Conservation (phyloP, 139 green algal species). For the Deuterostichococcus epilithicus region DNA sequence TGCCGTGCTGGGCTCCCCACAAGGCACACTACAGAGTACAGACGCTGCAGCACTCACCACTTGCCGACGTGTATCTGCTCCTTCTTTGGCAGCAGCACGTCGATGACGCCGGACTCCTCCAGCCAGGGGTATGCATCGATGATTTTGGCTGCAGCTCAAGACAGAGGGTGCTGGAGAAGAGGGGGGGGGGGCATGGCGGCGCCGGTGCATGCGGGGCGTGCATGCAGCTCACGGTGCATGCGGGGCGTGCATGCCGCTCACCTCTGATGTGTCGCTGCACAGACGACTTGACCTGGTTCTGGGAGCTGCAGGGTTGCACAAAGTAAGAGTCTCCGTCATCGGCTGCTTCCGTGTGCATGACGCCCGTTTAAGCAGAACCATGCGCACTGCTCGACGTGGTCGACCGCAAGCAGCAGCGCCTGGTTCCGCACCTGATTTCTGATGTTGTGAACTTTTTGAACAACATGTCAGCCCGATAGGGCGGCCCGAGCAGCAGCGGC, state of each 20-base stretch:
- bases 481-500: too few relatives aligned
- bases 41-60: constrained; percentile 48
- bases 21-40: not conserved
- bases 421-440: constrained; percentile 28
- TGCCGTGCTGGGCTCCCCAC: not conserved
- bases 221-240: not conserved
- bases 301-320: constrained; percentile 27
- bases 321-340: not conserved
- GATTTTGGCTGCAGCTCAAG: constrained; percentile 67
- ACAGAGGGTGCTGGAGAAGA: not conserved
- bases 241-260: constrained; percentile 23
- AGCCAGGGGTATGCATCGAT: constrained; percentile 83
- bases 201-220: not conserved
- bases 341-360: too few relatives aligned
- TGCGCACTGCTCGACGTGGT: too few relatives aligned
- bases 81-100: constrained; percentile 96
- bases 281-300: constrained; percentile 82
- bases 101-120: constrained; percentile 74
- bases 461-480: too few relatives aligned
- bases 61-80: constrained; percentile 82
- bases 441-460: constrained; percentile 29
- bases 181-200: not conserved
- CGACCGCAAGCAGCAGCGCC: too few relatives aligned
- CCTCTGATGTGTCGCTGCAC: constrained; percentile 79
- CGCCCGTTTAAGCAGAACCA: too few relatives aligned